Percentiles rank a stretch among this genome's conserved stretches.
phyloP scores from a whole-genome alignment of 345 rosid genomes.

The Firmiana major region DNA sequence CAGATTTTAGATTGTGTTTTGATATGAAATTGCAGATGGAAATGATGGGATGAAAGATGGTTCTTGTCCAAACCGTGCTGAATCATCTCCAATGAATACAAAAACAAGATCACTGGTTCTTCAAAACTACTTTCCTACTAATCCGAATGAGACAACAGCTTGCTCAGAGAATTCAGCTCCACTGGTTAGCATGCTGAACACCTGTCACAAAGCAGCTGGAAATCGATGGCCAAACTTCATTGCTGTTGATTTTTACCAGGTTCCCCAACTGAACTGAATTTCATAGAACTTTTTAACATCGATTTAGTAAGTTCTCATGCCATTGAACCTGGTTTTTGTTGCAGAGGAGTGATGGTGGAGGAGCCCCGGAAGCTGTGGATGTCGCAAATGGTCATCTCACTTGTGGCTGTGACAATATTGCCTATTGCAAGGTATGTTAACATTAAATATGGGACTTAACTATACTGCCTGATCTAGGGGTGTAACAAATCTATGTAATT shows the following conservation, averaged over 20 bases:
- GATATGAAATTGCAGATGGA: constrained; percentile 63
- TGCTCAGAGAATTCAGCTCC: constrained; percentile 83
- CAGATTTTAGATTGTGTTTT: neutral
- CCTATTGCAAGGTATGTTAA: constrained; percentile 66
- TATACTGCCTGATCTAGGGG: no score
- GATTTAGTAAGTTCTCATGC: neutral
- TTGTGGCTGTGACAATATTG: constrained; percentile 78
- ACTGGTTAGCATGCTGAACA: constrained; percentile 53
- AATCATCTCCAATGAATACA: constrained; percentile 67
- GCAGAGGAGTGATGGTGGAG: constrained; percentile 91
- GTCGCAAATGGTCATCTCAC: constrained; percentile 86
- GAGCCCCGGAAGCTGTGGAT: constrained; percentile 81
- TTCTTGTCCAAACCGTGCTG: constrained; percentile 61
- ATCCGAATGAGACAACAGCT: constrained; percentile 54
- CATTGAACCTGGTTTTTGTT: neutral
- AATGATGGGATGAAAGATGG: constrained; percentile 66
- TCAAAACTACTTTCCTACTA: constrained; percentile 64
- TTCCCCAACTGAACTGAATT: constrained; percentile 13
- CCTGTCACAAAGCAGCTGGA: constrained; percentile 72
- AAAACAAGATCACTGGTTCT: constrained; percentile 56
- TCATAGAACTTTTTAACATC: neutral
- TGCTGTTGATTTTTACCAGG: constrained; percentile 91
- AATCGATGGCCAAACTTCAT: constrained; percentile 98
- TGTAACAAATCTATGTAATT: no score
- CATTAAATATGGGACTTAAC: neutral